Evolutionary conservation across 1,284 basidiomycete genomes (phyloP), one percentile per base, ranked within the genome.

Genomic region (Erythrobasidium hasegawianum): DNA sequence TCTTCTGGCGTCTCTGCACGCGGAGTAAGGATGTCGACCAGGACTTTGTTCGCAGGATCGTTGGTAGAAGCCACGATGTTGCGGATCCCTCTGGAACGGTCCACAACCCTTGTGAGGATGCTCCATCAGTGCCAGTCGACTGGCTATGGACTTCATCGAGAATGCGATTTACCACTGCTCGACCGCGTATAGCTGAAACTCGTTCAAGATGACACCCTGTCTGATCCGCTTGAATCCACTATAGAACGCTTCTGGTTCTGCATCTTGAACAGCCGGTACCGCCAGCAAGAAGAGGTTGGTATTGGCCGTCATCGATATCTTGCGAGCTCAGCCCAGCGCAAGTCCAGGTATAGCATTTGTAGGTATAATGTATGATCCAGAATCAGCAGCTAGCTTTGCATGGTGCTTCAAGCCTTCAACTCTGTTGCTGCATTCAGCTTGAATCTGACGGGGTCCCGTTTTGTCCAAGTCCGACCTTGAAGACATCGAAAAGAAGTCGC

Each of bases 141-240:
- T 11, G 33, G 33, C 11, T 33, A 33, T 24, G 5, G 13, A 10
- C n/a, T n/a, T n/a, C n/a, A 54, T 29, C 18, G 5, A 11, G 27
- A 1, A 9, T 7, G 11, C 10, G 18, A 2, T 54, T 27, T 22
- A 64, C 67, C 68, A 67, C 52, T 69, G 68, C 53, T 69, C 67
- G 1, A 68, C 64, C 8, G 65, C 68, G 49, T 67, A 67, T 20
- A 69, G 53, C 52, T 69, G 59, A 39, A 55, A 69, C 58, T 62
- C 68, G 18, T 54, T 24, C 10, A 64, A 29, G 10, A 54, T 18
- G 8, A 66, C 26, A 13, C 41, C 29, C 38, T 43, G 14, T 40
- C 50, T 33, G 16, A 57, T 39, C 11, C 20, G 47, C 22, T 26
- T 41, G 45, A 64, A 68, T 52, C 57, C 62, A n/a, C 40, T 43